phyloP scores from a whole-genome alignment of 176 grass and related monocot genomes.

The Oryza glaberrima region DNA sequence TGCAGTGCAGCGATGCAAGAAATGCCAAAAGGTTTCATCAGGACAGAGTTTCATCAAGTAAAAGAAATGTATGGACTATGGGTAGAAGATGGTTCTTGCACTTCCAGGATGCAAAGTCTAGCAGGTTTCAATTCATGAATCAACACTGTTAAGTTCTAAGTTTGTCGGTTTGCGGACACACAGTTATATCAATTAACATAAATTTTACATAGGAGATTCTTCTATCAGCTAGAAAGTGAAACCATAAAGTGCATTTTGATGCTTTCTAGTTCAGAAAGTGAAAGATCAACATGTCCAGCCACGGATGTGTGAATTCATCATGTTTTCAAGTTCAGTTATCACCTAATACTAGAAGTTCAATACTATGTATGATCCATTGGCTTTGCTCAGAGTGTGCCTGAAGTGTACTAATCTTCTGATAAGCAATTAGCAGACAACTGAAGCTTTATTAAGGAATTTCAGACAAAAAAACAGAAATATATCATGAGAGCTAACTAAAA shows the following conservation, averaged over 20 bases:
- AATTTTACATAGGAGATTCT: not conserved
- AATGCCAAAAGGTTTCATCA: slow-evolving; percentile 4
- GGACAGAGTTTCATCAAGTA: not conserved
- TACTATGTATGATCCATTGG: not conserved
- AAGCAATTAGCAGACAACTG: not conserved
- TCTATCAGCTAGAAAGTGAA: not conserved
- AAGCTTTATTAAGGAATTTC: not conserved
- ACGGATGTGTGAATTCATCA: not conserved
- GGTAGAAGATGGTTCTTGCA: not conserved
- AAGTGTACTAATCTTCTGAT: not conserved
- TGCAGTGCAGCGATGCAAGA: slow-evolving; percentile 12
- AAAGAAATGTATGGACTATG: not conserved
- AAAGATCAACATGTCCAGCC: not conserved
- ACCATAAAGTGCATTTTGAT: not conserved
- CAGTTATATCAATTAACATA: not conserved
- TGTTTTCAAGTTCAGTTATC: not conserved
- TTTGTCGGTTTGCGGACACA: not conserved
- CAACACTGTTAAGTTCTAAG: not conserved
- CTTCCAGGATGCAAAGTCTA: not conserved
- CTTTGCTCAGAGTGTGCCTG: not conserved
- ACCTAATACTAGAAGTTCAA: slow-evolving; percentile 11
- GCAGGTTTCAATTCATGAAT: not conserved
- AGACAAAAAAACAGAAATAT: not conserved
- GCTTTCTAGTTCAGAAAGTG: not conserved
- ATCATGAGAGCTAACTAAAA: not conserved